Evolutionary conservation across 495 filamentous ascomycete genomes (phyloP).

Genomic region (Chaetomium cochliodes): DNA sequence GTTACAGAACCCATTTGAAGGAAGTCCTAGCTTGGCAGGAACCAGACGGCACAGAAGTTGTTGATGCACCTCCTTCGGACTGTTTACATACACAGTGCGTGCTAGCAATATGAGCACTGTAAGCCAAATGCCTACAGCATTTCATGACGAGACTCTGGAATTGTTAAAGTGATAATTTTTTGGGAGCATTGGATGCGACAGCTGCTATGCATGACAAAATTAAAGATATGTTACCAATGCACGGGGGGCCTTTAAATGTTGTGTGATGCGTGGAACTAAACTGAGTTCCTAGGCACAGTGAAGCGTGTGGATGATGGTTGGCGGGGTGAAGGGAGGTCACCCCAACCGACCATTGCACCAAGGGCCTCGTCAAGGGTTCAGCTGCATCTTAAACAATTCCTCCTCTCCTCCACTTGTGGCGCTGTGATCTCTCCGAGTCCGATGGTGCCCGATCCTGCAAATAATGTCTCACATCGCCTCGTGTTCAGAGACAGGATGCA

Average conservation of each 20-base stretch:
- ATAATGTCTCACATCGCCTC: neutral
- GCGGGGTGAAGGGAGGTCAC: neutral
- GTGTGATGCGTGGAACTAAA: neutral
- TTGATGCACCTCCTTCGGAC: neutral
- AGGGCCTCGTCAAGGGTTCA: neutral
- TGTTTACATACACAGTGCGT: neutral
- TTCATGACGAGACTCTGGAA: neutral
- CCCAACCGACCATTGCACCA: neutral
- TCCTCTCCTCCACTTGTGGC: neutral
- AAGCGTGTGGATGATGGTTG: neutral
- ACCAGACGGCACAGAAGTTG: neutral
- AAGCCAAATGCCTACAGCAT: neutral
- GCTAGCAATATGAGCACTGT: neutral
- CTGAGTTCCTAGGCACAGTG: neutral
- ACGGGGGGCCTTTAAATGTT: neutral
- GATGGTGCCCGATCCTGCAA: neutral
- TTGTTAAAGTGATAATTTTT: neutral
- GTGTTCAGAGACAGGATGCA: slow-evolving; percentile 1
- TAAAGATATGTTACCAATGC: neutral
- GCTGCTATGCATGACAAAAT: neutral
- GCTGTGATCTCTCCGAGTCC: neutral
- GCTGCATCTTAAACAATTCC: neutral
- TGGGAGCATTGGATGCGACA: neutral
- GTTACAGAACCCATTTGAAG: neutral
- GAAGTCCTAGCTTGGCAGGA: neutral